Evolutionary conservation across 257 asterid species (phyloP).

Genomic region (Ilex aquifolium): DNA sequence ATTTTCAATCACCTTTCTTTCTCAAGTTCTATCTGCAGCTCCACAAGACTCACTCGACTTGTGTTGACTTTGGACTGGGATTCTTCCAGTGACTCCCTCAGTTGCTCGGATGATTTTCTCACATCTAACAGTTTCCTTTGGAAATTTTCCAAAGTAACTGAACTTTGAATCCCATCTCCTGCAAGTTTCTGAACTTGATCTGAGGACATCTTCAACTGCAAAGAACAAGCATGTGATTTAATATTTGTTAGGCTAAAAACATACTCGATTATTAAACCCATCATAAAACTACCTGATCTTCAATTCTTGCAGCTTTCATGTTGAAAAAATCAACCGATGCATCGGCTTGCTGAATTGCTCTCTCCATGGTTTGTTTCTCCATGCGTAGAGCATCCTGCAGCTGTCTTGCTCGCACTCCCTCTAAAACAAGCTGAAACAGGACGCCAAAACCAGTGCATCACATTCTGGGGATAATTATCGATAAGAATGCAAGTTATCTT

Average conservation of each 20-base stretch:
- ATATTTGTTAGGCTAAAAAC: constrained; percentile 6
- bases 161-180: constrained; percentile 57
- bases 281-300: constrained; percentile 62
- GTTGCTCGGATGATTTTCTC: constrained; percentile 49
- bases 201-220: constrained; percentile 72
- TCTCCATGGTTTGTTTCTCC: constrained; percentile 66
- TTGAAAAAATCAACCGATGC: constrained; percentile 50
- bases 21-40: constrained; percentile 84
- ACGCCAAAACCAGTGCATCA: constrained; percentile 4
- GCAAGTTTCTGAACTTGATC: constrained; percentile 71
- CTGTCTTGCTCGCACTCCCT: constrained; percentile 74
- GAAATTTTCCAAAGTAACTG: constrained; percentile 48
- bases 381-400: constrained; percentile 41
- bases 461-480: constrained; percentile 2
- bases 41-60: constrained; percentile 52
- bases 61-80: constrained; percentile 61
- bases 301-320: constrained; percentile 66
- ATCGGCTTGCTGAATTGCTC: constrained; percentile 55
- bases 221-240: constrained; percentile 9
- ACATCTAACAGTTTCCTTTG: constrained; percentile 54
- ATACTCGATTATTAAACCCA: background rate
- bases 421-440: constrained; percentile 77
- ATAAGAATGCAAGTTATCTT: background rate
- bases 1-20: constrained; percentile 61
- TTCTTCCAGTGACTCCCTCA: constrained; percentile 56